These are phyloP conservation scores for Fusarium piperis DNA, from an alignment of 2,329 filamentous ascomycete genomes.

Conservation along the genomic window DNA sequence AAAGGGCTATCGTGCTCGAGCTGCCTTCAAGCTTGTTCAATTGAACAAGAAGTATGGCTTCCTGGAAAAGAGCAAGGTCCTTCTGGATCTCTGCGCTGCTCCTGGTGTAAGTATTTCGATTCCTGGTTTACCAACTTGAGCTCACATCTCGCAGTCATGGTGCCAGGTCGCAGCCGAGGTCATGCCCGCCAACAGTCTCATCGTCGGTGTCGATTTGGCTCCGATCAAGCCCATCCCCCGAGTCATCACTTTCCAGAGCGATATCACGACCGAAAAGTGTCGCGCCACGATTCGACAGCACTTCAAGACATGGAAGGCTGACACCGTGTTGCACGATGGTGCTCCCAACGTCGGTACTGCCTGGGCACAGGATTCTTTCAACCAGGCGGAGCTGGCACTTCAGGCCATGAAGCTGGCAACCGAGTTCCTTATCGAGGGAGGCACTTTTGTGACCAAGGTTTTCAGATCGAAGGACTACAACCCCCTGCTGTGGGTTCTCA, in stretches of 20 bases:
- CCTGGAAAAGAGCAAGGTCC: slow-evolving; percentile 93
- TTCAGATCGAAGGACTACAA: slow-evolving; percentile 99
- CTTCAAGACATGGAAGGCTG: slow-evolving; percentile 95
- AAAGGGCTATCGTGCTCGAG: slow-evolving; percentile 94
- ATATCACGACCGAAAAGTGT: slow-evolving; percentile 98
- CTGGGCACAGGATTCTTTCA: slow-evolving; percentile 98
- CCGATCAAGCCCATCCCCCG: slow-evolving; percentile 96
- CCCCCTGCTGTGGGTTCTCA: slow-evolving; percentile 94
- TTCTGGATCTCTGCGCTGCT: slow-evolving; percentile 96
- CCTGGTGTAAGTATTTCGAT: slow-evolving; percentile 73
- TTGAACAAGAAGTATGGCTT: slow-evolving; percentile 99
- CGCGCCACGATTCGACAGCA: slow-evolving; percentile 88
- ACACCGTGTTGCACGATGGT: slow-evolving; percentile 95
- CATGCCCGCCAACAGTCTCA: slow-evolving; percentile 90
- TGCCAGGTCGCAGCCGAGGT: slow-evolving; percentile 95
- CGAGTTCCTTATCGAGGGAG: slow-evolving; percentile 88
- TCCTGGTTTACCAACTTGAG: background rate
- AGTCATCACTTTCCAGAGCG: slow-evolving; percentile 95
- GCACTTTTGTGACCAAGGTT: slow-evolving; percentile 96
- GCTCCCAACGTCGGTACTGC: slow-evolving; percentile 98
- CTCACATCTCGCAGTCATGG: slow-evolving; percentile 74
- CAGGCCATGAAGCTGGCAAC: slow-evolving; percentile 93
- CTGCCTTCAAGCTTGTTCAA: slow-evolving; percentile 97
- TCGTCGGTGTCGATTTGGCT: slow-evolving; percentile 91
- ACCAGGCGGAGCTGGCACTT: slow-evolving; percentile 91